Percentiles rank a stretch among this genome's conserved stretches.
Conservation (phyloP, 139 green algal genomes). For the Closterium sp. region DNA sequence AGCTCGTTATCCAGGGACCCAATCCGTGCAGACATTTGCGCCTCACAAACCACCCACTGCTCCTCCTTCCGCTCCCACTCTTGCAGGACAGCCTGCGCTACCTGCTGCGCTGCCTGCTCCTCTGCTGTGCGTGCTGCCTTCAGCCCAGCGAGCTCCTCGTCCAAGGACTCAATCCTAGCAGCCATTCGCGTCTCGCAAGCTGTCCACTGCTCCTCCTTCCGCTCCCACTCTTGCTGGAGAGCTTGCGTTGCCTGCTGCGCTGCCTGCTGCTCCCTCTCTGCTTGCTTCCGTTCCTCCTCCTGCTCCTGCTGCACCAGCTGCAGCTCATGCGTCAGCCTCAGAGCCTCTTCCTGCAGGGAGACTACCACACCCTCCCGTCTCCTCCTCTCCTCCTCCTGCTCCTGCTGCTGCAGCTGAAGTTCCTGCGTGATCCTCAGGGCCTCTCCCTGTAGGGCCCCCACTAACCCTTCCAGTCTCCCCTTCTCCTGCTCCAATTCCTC, state of each 20-base stretch:
- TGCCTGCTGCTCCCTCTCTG: neutral
- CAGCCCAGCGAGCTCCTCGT: neutral
- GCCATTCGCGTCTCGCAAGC: neutral
- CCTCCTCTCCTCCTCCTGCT: neutral
- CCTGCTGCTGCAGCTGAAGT: neutral
- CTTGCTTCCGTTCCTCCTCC: no score
- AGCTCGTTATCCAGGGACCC: neutral
- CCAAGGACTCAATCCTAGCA: neutral
- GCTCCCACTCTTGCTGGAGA: neutral
- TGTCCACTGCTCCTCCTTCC: neutral
- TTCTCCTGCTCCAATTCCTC: neutral
- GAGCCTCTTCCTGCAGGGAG: neutral
- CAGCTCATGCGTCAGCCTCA: neutral
- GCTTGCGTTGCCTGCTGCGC: neutral
- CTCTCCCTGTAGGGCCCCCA: neutral
- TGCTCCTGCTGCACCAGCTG: neutral
- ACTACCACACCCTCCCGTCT: neutral
- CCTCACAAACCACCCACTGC: neutral
- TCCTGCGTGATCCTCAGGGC: neutral
- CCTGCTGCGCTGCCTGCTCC: neutral
- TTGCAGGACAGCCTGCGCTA: neutral
- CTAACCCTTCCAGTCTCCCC: neutral
- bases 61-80: neutral
- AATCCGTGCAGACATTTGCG: neutral
- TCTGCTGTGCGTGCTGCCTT: neutral